These are phyloP conservation scores for Synchytrium microbalum DNA, from an alignment of 371 early-diverging fungal genomes.

Conservation along the genomic window DNA sequence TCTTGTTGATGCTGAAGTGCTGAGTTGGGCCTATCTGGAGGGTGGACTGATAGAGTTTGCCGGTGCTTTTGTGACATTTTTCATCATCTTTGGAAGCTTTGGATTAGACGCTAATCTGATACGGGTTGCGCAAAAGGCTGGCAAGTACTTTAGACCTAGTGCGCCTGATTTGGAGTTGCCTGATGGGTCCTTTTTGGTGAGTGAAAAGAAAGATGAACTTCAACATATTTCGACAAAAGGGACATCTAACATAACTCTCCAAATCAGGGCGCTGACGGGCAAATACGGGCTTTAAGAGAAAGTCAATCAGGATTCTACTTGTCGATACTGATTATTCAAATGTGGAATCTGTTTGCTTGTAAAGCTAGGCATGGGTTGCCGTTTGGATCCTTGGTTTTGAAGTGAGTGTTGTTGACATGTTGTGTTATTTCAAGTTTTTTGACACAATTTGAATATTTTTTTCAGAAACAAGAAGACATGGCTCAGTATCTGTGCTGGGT, in stretches of 20 bases:
- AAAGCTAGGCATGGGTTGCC: slow-evolving; percentile 34
- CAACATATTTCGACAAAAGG: slow-evolving; percentile 14
- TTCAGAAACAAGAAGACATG: slow-evolving; percentile 24
- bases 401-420: slow-evolving; percentile 15
- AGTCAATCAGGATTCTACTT: slow-evolving; percentile 46
- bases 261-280: slow-evolving; percentile 13
- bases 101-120: slow-evolving; percentile 30
- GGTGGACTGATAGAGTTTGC: slow-evolving; percentile 39
- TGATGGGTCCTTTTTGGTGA: slow-evolving; percentile 27
- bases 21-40: slow-evolving; percentile 41
- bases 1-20: slow-evolving; percentile 37
- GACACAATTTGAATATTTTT: slow-evolving; percentile 3
- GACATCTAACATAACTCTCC: too few relatives aligned
- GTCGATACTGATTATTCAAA: slow-evolving; percentile 43
- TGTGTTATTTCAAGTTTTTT: background rate
- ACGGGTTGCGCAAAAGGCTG: slow-evolving; percentile 21
- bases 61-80: slow-evolving; percentile 39
- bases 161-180: slow-evolving; percentile 22
- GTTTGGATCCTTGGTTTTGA: slow-evolving; percentile 28
- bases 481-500: slow-evolving; percentile 23
- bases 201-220: background rate
- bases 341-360: slow-evolving; percentile 47
- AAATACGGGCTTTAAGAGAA: slow-evolving; percentile 38
- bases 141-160: slow-evolving; percentile 32
- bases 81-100: slow-evolving; percentile 33